Evolutionary conservation across 177 flowering plant species (phyloP).

Genomic region (Telopea speciosissima): DNA sequence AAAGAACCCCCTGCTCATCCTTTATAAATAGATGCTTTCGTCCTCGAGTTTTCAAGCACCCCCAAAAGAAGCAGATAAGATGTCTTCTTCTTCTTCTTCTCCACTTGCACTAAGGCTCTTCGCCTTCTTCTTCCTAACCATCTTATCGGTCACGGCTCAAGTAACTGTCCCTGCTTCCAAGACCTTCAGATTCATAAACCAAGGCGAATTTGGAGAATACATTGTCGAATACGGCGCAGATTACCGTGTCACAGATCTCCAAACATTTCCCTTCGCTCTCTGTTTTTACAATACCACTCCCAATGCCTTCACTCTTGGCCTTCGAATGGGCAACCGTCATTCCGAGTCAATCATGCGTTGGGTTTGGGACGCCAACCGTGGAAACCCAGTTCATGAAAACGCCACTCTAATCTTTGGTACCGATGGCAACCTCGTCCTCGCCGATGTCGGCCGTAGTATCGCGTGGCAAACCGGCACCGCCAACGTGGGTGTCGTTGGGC

Average conservation of each 20-base stretch:
- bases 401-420: conserved; percentile 29
- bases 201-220: conserved; percentile 32
- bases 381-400: conserved; percentile 35
- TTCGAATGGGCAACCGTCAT: conserved; percentile 23
- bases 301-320: conserved; percentile 32
- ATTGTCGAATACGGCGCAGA: conserved; percentile 27
- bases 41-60: too few species aligned
- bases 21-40: too few species aligned
- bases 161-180: conserved; percentile 16
- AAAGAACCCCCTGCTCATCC: too few species aligned
- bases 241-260: conserved; percentile 15
- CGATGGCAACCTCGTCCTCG: conserved; percentile 41
- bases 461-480: conserved; percentile 44
- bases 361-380: conserved; percentile 52
- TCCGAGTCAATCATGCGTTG: conserved; percentile 26
- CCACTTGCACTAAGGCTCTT: neutral
- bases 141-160: conserved; percentile 12
- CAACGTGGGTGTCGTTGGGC: conserved; percentile 35
- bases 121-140: conserved; percentile 6
- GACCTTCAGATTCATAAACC: conserved; percentile 23
- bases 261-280: conserved; percentile 28
- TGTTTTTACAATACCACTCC: conserved; percentile 46
- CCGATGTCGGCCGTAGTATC: conserved; percentile 3
- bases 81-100: neutral
- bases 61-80: too few species aligned